Evolutionary conservation across 169 alveolate species (phyloP), one percentile per base, ranked within the genome.

Genomic region (Besnoitia besnoiti): DNA sequence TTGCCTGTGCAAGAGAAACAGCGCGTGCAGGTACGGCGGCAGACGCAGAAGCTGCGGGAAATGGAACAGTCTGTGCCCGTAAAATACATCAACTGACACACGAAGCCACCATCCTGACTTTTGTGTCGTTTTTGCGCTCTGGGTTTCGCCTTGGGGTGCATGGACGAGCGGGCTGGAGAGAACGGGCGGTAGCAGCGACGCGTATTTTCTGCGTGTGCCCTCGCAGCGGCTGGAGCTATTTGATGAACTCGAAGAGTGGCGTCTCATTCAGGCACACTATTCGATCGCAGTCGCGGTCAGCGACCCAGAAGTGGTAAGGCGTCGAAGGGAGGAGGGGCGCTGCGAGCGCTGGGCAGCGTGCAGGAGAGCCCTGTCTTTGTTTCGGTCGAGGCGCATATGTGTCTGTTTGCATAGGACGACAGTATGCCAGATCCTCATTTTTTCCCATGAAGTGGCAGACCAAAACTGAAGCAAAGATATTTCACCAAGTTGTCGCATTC

Each of bases 171-270:
- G 30, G 67, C 67, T 8, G 1, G 67, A 55, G 5, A 14, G 55
- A 14, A 14, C 55, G 55, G 55, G 24, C 55, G 55, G 55, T 5
- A 49, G 14, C 5, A 49, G 24, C 55, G n/a, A n/a, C n/a, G n/a
- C n/a, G n/a, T n/a, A n/a, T n/a, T n/a, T n/a, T n/a, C n/a, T n/a
- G n/a, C n/a, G n/a, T n/a, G n/a, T n/a, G n/a, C n/a, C 24, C 21
- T 73, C 75, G n/a, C 95, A 95, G 91, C 90, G 75, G 33, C 92
- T 95, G 3, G 97, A 95, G 88, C 92, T 95, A 92, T 95, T 95
- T 51, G 97, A 95, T 85, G 97, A 95, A 55, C 89, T 95, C 67
- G 97, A 95, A 75, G 97, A 95, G 91, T 95, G 97, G 97, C 89
- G 96, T 33, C 89, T 95, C 30, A 93, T 95, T 49, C 97, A 95